Base-by-base conservation (phyloP, 768 basidiomycete species). In the Mycena kentingensis region DNA sequence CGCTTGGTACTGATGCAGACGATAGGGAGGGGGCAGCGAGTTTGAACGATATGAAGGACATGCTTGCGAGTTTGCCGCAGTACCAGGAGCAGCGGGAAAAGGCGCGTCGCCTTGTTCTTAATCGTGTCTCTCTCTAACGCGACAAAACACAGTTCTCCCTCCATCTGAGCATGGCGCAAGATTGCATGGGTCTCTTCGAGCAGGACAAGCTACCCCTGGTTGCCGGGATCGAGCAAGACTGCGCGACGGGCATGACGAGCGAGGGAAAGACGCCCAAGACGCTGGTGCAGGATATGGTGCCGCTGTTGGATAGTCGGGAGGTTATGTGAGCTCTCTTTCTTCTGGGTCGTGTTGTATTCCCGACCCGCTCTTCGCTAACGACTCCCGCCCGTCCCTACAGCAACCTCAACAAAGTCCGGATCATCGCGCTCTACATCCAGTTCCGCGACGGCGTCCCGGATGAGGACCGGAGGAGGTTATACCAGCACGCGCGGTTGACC, bases 271-370 rank as follows among this genome's bases (percentile, higher is more conserved):
- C 84, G n/a, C 97, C 97, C 2, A 98, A 97, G 67, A 83, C 82
- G 0, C 73, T 99, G 3, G 94, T 99, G 2, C 97, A 98, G 67
- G 95, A 99, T 67, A 98, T 99, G 97, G 95, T 99, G 0, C 96
- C 97, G 0, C 72, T 99, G 26, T 77, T 99, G 22, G 96, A 95
- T 64, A 87, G 89, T 65, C 80, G 85, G 47, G 86, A 90, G 16
- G 83, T 98, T 51, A 78, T 85, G 95, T 93, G 68, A 64, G 82
- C 67, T n/a, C n/a, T 13, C 34, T 25, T 18, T 53, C 29, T 32
- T 42, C 28, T n/a, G 19, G 47, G 13, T 22, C 37, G 29, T 48
- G 24, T 35, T 36, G 25, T 10, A 45, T 19, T 52, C 28, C 54
- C 24, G 32, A 39, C 19, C 44, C 29, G 31, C 28, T 50, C 21